These are phyloP conservation scores for Cryptococcus wingfieldii DNA, from an alignment of 1,284 basidiomycete genomes.

Conservation along the genomic window DNA sequence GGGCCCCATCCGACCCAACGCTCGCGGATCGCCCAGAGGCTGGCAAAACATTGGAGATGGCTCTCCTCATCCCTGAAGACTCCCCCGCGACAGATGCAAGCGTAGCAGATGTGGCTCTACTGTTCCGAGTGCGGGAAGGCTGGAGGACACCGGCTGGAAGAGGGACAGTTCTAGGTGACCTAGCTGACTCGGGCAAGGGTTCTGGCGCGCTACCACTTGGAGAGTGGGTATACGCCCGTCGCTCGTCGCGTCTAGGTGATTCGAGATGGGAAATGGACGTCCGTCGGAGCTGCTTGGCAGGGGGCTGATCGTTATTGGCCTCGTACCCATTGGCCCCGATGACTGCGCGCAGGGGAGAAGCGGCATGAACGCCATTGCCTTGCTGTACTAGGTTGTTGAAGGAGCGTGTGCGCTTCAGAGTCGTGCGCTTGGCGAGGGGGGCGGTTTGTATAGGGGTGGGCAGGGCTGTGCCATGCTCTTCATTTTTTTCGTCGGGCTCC, in stretches of 20 bases:
- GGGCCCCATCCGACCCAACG: slow-evolving; percentile 16
- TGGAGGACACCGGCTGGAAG: slow-evolving; percentile 7
- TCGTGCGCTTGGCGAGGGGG: slow-evolving; percentile 9
- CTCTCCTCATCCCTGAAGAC: slow-evolving; percentile 10
- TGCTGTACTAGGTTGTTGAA: slow-evolving; percentile 9
- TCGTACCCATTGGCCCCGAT: neutral
- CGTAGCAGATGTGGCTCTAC: slow-evolving; percentile 2
- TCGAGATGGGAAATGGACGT: neutral
- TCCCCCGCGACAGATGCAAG: neutral
- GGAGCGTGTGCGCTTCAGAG: slow-evolving; percentile 26
- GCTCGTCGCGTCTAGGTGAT: neutral
- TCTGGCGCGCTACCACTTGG: slow-evolving; percentile 8
- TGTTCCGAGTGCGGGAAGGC: slow-evolving; percentile 2
- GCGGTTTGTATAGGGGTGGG: slow-evolving; percentile 1
- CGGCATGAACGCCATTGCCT: slow-evolving; percentile 7
- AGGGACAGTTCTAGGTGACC: slow-evolving; percentile 7
- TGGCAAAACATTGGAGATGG: neutral
- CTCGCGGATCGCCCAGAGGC: slow-evolving; percentile 1
- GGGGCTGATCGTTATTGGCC: neutral
- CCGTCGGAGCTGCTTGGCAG: neutral
- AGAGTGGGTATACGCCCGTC: slow-evolving; percentile 12
- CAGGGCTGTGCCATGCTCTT: neutral
- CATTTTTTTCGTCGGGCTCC: no score
- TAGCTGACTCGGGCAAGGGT: slow-evolving; percentile 1
- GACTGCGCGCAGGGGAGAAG: neutral